Percentiles rank a stretch among this genome's conserved stretches.
phyloP scores from a whole-genome alignment of 2,329 filamentous ascomycete species.

The Penicillium sp. region DNA sequence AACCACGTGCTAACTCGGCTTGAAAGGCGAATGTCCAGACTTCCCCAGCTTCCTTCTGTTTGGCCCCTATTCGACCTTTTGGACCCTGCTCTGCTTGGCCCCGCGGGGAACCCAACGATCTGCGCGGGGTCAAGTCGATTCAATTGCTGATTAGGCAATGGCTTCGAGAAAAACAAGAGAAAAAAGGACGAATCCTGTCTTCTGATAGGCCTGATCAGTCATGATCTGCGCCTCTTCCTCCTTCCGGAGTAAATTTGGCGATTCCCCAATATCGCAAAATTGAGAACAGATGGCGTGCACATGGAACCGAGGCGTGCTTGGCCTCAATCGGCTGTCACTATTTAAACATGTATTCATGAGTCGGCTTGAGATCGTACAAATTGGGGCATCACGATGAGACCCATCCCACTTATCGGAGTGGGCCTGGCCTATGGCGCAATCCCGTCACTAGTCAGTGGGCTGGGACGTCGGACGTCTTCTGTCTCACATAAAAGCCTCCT shows the following conservation, averaged over 20 bases:
- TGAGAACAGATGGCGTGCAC: background rate
- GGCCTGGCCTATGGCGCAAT: background rate
- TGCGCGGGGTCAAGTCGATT: background rate
- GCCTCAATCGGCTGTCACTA: background rate
- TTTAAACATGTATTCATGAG: background rate
- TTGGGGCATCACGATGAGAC: background rate
- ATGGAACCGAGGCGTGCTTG: background rate
- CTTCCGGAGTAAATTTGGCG: background rate
- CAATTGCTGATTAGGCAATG: background rate
- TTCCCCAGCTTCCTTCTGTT: background rate
- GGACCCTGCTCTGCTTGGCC: background rate
- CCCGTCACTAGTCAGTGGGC: background rate
- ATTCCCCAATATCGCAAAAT: background rate
- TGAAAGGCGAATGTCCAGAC: background rate
- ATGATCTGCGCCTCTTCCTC: background rate
- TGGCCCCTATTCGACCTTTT: background rate
- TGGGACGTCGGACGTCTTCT: background rate
- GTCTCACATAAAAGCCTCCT: conserved; percentile 1
- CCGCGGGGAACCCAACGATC: background rate
- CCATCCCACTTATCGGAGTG: background rate
- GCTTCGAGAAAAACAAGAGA: background rate
- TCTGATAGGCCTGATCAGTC: background rate
- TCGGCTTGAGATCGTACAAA: background rate
- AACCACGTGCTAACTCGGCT: background rate
- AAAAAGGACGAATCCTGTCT: background rate